Percentiles rank a stretch among this genome's conserved stretches.
Conservation (phyloP, 2,329 filamentous ascomycete genomes). For the Neonectria faginata region DNA sequence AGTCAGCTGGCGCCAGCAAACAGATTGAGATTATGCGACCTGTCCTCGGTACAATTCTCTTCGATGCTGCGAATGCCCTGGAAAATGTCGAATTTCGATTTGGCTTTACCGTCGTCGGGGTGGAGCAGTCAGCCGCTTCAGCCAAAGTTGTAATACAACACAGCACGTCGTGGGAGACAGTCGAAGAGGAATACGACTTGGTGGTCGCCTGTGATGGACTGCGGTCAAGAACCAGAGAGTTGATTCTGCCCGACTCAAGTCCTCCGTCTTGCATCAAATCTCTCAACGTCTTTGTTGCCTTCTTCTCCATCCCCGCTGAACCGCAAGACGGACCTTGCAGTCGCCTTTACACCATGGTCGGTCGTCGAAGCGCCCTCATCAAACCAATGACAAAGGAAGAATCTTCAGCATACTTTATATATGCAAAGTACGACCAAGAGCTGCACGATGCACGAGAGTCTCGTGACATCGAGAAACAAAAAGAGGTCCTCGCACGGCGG, state of each 20-base stretch:
- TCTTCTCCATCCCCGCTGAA: neutral
- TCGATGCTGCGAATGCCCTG: neutral
- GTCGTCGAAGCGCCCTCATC: neutral
- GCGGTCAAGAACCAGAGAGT: neutral
- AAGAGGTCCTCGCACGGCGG: neutral
- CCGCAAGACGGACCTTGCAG: neutral
- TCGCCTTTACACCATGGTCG: neutral
- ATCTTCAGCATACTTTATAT: neutral
- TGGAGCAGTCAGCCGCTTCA: neutral
- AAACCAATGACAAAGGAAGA: neutral
- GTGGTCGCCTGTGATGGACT: neutral
- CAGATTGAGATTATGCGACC: constrained; percentile 1
- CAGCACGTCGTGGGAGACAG: neutral
- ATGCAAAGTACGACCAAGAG: neutral
- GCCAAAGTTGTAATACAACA: neutral
- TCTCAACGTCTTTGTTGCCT: neutral
- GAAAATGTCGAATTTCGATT: neutral
- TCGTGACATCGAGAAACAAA: neutral
- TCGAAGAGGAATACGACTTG: constrained; percentile 1
- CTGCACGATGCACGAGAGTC: neutral
- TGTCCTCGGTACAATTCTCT: neutral
- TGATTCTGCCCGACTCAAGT: neutral
- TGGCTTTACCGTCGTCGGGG: neutral
- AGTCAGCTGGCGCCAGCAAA: neutral
- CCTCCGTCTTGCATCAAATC: neutral